Evolutionary conservation across 1,284 basidiomycete species (phyloP), one percentile per base, ranked within the genome.

Genomic region (Ceratobasidium sp.): DNA sequence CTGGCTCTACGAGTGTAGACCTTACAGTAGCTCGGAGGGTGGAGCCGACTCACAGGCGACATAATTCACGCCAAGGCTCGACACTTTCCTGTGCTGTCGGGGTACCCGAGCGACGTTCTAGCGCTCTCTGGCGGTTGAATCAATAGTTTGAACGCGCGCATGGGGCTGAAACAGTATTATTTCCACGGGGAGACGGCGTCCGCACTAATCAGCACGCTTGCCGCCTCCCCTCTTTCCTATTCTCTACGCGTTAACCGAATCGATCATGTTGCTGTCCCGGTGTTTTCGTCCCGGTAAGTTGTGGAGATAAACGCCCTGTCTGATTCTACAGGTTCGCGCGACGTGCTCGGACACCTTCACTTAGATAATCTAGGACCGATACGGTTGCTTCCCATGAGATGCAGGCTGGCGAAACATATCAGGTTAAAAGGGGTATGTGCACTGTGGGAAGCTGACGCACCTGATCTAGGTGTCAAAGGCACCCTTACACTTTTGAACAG

Each of bases 381-480:
- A 96, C 87, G 2, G 96, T 98, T 82, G 91, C 90, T 83, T 96
- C 93, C 94, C 96, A 96, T 46, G 93, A 93, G 77, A 98, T 90
- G 85, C 97, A 98, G 1, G 95, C 96, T 84, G 85, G 10, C 33
- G 33, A 33, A 33, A 33, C 33, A 33, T 97, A 33, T 33, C 1
- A 2, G 33, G 33, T 4, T 33, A 33, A 33, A 33, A 33, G 33
- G 4, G 33, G 33, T 33, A 33, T 33, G 33, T n/a, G n/a, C 33
- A 33, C 33, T 33, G 33, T 33, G 33, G 33, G 33, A 33, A 33
- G 33, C 33, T 33, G 33, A 4, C 33, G 33, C 33, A 33, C 33
- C 33, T 33, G 33, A 33, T 33, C 33, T 33, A 33, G 33, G 33
- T 33, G 33, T 33, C 33, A 4, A 33, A 33, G 33, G 4, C 33